Percentiles rank a stretch among this genome's conserved stretches.
phyloP scores from a whole-genome alignment of 108 stramenopile species.

The Aureococcus anophagefferens region DNA sequence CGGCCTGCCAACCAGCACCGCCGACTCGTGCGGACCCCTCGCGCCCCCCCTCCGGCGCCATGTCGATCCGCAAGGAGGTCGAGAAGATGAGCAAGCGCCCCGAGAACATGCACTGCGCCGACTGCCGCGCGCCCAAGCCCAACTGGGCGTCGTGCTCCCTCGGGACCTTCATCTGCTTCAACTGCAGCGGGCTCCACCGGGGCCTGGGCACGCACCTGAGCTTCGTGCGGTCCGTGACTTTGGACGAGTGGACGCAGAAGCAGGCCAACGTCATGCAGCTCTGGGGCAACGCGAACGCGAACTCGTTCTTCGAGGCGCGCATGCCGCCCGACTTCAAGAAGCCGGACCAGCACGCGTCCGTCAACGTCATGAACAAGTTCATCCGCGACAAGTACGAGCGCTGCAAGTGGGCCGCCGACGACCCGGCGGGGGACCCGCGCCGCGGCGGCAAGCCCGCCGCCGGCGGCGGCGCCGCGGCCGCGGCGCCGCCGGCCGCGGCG shows the following conservation, averaged over 20 bases:
- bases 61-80: too few relatives aligned
- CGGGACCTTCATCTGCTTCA: slow-evolving; percentile 46
- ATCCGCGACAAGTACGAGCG: slow-evolving; percentile 35
- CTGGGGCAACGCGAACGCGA: slow-evolving; percentile 27
- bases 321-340: slow-evolving; percentile 15
- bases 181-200: slow-evolving; percentile 49
- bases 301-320: slow-evolving; percentile 23
- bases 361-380: neutral
- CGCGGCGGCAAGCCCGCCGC: neutral
- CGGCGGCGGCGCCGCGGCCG: neutral
- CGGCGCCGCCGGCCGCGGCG: neutral
- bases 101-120: slow-evolving; percentile 35
- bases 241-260: slow-evolving; percentile 29
- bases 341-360: neutral
- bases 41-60: too few relatives aligned
- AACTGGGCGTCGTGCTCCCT: slow-evolving; percentile 45
- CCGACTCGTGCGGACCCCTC: too few relatives aligned
- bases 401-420: neutral
- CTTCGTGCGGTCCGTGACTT: slow-evolving; percentile 33
- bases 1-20: too few relatives aligned
- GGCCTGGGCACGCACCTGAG: slow-evolving; percentile 39
- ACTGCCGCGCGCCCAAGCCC: slow-evolving; percentile 30
- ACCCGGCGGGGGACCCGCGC: neutral
- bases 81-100: neutral
- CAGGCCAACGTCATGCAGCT: slow-evolving; percentile 10